A percentile compares a stretch with the other conserved stretches of the same genome.
phyloP scores from a whole-genome alignment of 495 filamentous ascomycete species.

The Hyaloscypha finlandica region DNA sequence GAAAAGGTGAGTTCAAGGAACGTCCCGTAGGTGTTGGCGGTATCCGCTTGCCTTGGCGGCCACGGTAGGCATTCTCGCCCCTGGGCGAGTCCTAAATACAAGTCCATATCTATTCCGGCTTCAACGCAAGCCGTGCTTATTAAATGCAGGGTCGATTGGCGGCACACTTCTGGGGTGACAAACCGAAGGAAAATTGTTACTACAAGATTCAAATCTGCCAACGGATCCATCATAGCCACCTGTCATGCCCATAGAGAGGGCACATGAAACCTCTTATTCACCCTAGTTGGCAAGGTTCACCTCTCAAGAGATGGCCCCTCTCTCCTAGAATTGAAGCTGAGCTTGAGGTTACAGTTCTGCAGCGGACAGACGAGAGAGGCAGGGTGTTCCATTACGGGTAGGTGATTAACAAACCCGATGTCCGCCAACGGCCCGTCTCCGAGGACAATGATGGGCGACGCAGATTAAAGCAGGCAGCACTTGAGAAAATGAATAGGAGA shows the following conservation, averaged over 20 bases:
- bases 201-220: background rate
- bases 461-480: background rate
- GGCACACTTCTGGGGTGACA: background rate
- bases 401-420: background rate
- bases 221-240: background rate
- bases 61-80: no score
- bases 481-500: background rate
- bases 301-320: background rate
- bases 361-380: background rate
- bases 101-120: no score
- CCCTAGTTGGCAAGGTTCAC: background rate
- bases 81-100: no score
- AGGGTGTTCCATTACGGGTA: background rate
- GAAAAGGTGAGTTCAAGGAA: background rate
- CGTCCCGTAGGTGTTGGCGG: no score
- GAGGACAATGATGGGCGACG: background rate
- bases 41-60: background rate
- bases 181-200: background rate
- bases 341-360: background rate
- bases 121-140: background rate
- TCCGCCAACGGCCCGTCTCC: background rate
- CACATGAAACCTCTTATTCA: background rate
- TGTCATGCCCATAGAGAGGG: background rate
- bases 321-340: background rate
- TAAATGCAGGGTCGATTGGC: background rate